A percentile compares a stretch with the other conserved stretches of the same genome.
phyloP scores from a whole-genome alignment of 2,329 filamentous ascomycete species.

The Ophiocordyceps camponoti-rufipedis region DNA sequence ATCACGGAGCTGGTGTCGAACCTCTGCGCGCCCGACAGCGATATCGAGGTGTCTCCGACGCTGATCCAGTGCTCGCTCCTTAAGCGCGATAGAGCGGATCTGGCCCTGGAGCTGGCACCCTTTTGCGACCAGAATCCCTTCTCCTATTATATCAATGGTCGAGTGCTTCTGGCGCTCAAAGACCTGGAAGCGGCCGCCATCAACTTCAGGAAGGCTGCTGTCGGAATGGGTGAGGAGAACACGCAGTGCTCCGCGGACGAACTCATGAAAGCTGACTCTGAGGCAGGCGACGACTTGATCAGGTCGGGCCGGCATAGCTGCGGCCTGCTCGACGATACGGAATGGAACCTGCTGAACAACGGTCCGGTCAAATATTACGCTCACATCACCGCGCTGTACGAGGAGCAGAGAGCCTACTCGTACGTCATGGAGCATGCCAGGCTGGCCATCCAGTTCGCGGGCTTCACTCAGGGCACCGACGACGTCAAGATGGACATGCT shows the following conservation, averaged over 20 bases:
- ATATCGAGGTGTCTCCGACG: slow-evolving; percentile 43
- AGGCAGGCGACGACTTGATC: slow-evolving; percentile 25
- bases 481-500: slow-evolving; percentile 51
- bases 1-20: slow-evolving; percentile 51
- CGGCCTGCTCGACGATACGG: slow-evolving; percentile 56
- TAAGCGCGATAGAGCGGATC: slow-evolving; percentile 38
- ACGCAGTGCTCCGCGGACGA: no score
- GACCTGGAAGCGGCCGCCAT: slow-evolving; percentile 56
- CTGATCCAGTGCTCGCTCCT: slow-evolving; percentile 45
- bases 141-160: slow-evolving; percentile 69
- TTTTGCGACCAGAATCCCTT: slow-evolving; percentile 41
- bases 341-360: slow-evolving; percentile 49
- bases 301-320: slow-evolving; percentile 35
- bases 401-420: slow-evolving; percentile 57
- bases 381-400: slow-evolving; percentile 70
- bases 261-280: background rate
- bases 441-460: slow-evolving; percentile 49
- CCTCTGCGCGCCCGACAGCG: slow-evolving; percentile 44
- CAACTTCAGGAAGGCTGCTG: slow-evolving; percentile 68
- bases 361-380: slow-evolving; percentile 73
- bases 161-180: slow-evolving; percentile 54
- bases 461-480: slow-evolving; percentile 9
- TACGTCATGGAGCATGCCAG: slow-evolving; percentile 73
- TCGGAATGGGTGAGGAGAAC: slow-evolving; percentile 54
- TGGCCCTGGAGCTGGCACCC: slow-evolving; percentile 36